Base-by-base conservation (phyloP, 768 basidiomycete species). In the Mycena maculata region DNA sequence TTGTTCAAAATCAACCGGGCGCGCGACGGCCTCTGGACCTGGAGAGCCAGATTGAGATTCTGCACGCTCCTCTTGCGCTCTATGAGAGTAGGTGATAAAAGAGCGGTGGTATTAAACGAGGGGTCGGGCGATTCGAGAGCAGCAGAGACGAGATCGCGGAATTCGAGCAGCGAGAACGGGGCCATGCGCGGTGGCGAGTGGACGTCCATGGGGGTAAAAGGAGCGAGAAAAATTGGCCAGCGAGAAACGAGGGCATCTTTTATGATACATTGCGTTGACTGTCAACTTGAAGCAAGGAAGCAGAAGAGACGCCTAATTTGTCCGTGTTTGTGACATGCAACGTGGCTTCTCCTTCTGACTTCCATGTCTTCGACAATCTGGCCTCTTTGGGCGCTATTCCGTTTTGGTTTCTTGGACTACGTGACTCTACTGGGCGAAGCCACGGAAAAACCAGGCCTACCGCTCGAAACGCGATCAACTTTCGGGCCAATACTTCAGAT, bases 91-190 rank as follows among this genome's bases (percentile, higher is more conserved):
- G 50, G 25, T 1, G 25, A 18, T 27, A 30, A 57, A 31, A 31
- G 30, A 8, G 48, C 4, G 39, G 39, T 2, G 18, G 4, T 31
- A 41, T 13, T 42, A 25, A 54, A 45, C 5, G 61, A 53, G 3
- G 54, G 42, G 31, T 64, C 73, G 56, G 53, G 53, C 9, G 50
- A 16, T 33, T 61, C 59, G 45, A 67, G 65, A 5, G 65, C 65
- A 15, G 65, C 52, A 20, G 65, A 67, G 33, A 67, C 53, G 36
- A 67, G 47, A 27, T 54, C 59, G 5, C 48, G 13, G 59, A 67
- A 67, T 18, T 67, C 65, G 1, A 45, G 10, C n/a, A 67, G 36
- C 1, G 65, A 67, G 22, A 67, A 67, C 27, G 65, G 53, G 45
- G 53, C 39, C 4, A 55, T 23, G 36, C 65, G 52, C 53, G 59